Percentiles rank a stretch among this genome's conserved stretches.
Conservation (phyloP, 2,329 filamentous ascomycete species). For the Aspergillus sp. region DNA sequence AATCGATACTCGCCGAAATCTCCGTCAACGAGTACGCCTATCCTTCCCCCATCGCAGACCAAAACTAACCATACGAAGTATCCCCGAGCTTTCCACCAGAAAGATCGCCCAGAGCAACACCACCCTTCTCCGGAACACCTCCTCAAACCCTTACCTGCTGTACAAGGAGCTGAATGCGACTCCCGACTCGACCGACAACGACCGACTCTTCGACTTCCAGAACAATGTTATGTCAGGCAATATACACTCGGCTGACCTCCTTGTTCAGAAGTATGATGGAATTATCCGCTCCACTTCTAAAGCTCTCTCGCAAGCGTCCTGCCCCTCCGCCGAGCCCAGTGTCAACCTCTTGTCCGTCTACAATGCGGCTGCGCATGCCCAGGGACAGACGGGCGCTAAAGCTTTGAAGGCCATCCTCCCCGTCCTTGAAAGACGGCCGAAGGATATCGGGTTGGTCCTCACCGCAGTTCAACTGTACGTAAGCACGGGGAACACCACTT, state of each 20-base stretch:
- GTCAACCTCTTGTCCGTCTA: constrained; percentile 59
- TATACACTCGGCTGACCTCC: constrained; percentile 55
- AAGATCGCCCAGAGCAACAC: constrained; percentile 61
- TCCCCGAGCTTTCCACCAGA: constrained; percentile 57
- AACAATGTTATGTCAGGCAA: constrained; percentile 54
- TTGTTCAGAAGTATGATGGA: constrained; percentile 59
- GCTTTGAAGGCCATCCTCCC: constrained; percentile 68
- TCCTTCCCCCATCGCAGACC: neutral
- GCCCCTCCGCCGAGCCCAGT: constrained; percentile 49
- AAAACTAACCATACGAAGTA: constrained; percentile 34
- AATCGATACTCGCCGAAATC: constrained; percentile 50
- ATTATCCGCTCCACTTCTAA: constrained; percentile 56
- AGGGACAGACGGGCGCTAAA: constrained; percentile 58
- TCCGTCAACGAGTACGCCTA: constrained; percentile 47
- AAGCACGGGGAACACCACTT: constrained; percentile 65
- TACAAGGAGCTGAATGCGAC: constrained; percentile 56
- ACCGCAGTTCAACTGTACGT: constrained; percentile 81
- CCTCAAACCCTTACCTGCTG: constrained; percentile 56
- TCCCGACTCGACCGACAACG: constrained; percentile 45
- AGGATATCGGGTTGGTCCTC: constrained; percentile 75
- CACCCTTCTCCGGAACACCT: constrained; percentile 46
- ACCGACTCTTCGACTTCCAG: constrained; percentile 60
- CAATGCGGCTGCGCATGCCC: constrained; percentile 71
- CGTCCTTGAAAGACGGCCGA: constrained; percentile 69
- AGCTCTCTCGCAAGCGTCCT: constrained; percentile 46